Conservation (phyloP, 495 filamentous ascomycete species). For the Penicillium crystallinum region DNA sequence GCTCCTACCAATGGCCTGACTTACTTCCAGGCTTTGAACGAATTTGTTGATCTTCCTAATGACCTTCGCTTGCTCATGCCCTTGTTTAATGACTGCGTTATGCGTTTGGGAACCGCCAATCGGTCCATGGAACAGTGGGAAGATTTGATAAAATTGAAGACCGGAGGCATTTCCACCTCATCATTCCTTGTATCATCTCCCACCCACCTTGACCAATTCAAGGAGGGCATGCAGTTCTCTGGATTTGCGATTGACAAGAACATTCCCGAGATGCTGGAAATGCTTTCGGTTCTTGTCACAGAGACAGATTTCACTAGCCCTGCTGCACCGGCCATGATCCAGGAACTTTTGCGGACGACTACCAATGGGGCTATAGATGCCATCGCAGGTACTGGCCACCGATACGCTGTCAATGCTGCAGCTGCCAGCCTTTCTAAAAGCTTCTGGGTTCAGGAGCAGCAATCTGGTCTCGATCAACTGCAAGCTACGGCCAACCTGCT, state of each 20-base stretch:
- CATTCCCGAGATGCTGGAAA: constrained; percentile 82
- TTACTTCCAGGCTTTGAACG: constrained; percentile 87
- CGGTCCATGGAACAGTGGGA: constrained; percentile 92
- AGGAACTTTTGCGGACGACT: constrained; percentile 75
- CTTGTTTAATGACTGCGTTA: constrained; percentile 85
- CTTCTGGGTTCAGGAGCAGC: constrained; percentile 70
- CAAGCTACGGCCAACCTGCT: constrained; percentile 69
- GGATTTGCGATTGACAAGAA: constrained; percentile 87
- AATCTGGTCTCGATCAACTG: constrained; percentile 78
- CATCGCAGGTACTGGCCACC: constrained; percentile 81
- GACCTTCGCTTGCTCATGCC: constrained; percentile 82
- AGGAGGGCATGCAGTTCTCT: constrained; percentile 75
- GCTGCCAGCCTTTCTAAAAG: constrained; percentile 70
- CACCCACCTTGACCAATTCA: constrained; percentile 57
- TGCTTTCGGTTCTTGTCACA: constrained; percentile 69
- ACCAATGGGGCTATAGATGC: constrained; percentile 88
- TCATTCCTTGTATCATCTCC: constrained; percentile 76
- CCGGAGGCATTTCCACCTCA: constrained; percentile 78
- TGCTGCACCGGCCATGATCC: constrained; percentile 72
- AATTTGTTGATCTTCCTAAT: constrained; percentile 72
- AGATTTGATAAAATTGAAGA: constrained; percentile 92
- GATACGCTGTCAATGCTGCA: constrained; percentile 76
- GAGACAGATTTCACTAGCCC: constrained; percentile 87
- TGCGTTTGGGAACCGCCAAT: constrained; percentile 83
- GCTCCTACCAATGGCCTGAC: constrained; percentile 93